phyloP scores from a whole-genome alignment of 1,284 basidiomycete species.

The Chiua sp. region DNA sequence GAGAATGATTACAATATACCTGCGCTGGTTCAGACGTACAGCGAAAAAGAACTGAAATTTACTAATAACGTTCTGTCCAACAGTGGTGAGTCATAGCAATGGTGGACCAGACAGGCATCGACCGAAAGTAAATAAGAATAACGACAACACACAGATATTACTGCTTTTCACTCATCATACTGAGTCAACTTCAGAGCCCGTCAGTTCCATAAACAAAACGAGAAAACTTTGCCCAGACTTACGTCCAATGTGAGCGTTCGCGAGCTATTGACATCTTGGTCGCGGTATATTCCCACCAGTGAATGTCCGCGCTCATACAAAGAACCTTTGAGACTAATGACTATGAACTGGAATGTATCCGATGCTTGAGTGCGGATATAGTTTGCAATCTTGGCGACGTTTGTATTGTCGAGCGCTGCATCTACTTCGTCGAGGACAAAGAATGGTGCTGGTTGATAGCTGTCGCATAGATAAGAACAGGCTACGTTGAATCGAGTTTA shows the following conservation, averaged over 20 bases:
- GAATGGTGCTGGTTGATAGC: slow-evolving; percentile 98
- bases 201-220: slow-evolving; percentile 9
- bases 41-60: slow-evolving; percentile 7
- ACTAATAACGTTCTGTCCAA: background rate
- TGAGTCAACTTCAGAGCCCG: slow-evolving; percentile 39
- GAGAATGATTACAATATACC: background rate
- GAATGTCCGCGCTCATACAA: slow-evolving; percentile 92
- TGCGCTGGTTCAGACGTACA: background rate
- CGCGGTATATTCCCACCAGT: slow-evolving; percentile 92
- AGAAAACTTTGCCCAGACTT: slow-evolving; percentile 40
- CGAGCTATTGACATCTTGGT: slow-evolving; percentile 93
- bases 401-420: slow-evolving; percentile 95
- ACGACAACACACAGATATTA: background rate
- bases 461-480: slow-evolving; percentile 40
- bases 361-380: slow-evolving; percentile 87
- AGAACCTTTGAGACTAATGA: slow-evolving; percentile 94
- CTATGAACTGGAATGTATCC: slow-evolving; percentile 91
- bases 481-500: background rate
- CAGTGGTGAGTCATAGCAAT: no score
- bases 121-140: slow-evolving; percentile 33
- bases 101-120: slow-evolving; percentile 8
- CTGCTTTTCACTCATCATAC: slow-evolving; percentile 41
- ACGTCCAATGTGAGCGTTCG: slow-evolving; percentile 90
- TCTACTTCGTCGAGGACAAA: slow-evolving; percentile 99
- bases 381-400: slow-evolving; percentile 91